These are phyloP conservation scores for Amphirosellinia nigrospora DNA, from an alignment of 495 filamentous ascomycete genomes.

Conservation along the genomic window DNA sequence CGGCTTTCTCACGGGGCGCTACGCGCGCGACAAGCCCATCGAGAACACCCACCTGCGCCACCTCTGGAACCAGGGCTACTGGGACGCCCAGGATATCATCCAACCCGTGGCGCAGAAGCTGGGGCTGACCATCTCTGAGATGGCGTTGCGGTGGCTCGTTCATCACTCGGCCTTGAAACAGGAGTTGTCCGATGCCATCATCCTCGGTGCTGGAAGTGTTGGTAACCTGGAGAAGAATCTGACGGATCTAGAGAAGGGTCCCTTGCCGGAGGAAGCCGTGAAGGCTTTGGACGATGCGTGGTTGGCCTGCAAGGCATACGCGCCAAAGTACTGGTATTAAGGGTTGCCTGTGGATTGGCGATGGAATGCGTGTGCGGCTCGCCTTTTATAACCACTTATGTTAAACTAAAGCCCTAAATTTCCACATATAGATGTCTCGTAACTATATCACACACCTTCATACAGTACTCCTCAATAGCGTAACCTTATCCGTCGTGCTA, in stretches of 20 bases:
- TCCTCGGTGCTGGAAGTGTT: slow-evolving; percentile 59
- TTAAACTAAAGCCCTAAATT: too few relatives aligned
- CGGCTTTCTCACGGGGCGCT: slow-evolving; percentile 54
- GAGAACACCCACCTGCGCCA: slow-evolving; percentile 31
- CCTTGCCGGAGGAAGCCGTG: slow-evolving; percentile 61
- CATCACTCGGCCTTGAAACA: slow-evolving; percentile 51
- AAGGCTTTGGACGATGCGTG: slow-evolving; percentile 60
- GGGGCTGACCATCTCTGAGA: slow-evolving; percentile 50
- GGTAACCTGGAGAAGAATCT: slow-evolving; percentile 58
- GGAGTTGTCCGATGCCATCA: slow-evolving; percentile 55
- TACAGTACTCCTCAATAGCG: too few relatives aligned
- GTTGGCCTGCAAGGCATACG: slow-evolving; percentile 42
- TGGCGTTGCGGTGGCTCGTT: slow-evolving; percentile 55
- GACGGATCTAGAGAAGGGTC: slow-evolving; percentile 57
- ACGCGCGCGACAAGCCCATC: slow-evolving; percentile 23
- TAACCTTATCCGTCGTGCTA: too few relatives aligned
- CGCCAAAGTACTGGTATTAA: slow-evolving; percentile 19
- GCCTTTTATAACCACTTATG: too few relatives aligned
- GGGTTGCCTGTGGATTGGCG: not conserved
- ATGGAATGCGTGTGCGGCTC: too few relatives aligned
- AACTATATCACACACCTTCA: too few relatives aligned
- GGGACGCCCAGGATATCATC: slow-evolving; percentile 55
- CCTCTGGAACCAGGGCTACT: slow-evolving; percentile 57
- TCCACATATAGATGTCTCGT: too few relatives aligned
- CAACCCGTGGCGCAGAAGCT: slow-evolving; percentile 51